A percentile compares a stretch with the other conserved stretches of the same genome.
These are phyloP conservation scores for Daldinia concentrica DNA, from an alignment of 495 filamentous ascomycete genomes.

Conservation along the genomic window DNA sequence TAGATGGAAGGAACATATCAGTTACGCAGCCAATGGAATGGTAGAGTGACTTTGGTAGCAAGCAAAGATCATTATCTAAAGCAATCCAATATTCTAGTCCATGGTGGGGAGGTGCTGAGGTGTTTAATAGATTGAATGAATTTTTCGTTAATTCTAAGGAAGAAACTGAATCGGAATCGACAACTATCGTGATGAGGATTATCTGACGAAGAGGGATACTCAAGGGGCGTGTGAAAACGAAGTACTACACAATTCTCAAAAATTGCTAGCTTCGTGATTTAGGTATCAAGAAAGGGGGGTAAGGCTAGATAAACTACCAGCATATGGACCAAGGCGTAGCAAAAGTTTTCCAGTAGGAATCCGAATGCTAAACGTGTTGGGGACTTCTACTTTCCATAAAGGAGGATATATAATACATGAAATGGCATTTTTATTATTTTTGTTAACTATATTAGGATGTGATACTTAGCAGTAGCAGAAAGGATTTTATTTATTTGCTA, in stretches of 20 bases:
- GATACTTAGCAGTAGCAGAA: too few species aligned
- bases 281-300: not conserved
- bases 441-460: too few species aligned
- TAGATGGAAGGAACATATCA: not conserved
- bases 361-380: too few species aligned
- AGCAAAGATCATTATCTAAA: not conserved
- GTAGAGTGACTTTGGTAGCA: not conserved
- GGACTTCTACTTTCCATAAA: not conserved
- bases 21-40: not conserved
- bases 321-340: not conserved
- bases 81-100: not conserved
- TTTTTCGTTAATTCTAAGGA: not conserved
- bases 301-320: not conserved
- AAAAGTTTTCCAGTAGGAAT: too few species aligned
- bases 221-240: not conserved
- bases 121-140: not conserved
- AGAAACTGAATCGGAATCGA: not conserved
- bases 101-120: too few species aligned
- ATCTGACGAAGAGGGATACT: too few species aligned
- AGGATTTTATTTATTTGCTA: too few species aligned
- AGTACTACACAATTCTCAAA: too few species aligned
- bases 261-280: not conserved
- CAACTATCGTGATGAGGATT: too few species aligned
- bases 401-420: not conserved
- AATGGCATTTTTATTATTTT: not conserved